These are phyloP conservation scores for Fonsecaea nubica DNA, from an alignment of 2,329 filamentous ascomycete genomes.

Conservation along the genomic window DNA sequence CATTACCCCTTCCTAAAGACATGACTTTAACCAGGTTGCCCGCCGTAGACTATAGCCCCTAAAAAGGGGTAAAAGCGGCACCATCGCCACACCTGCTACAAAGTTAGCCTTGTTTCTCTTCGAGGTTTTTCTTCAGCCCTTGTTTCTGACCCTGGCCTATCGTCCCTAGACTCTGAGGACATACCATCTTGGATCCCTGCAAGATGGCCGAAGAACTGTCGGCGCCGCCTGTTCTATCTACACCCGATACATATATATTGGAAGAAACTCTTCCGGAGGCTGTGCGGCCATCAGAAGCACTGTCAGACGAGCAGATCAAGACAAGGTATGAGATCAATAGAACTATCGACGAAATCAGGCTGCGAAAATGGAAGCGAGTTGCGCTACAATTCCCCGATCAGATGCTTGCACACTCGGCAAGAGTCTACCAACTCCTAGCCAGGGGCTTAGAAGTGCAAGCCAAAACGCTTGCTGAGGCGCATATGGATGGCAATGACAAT, in stretches of 20 bases:
- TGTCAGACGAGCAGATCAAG: constrained; percentile 72
- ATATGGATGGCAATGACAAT: background rate
- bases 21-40: background rate
- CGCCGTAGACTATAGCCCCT: background rate
- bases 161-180: background rate
- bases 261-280: constrained; percentile 56
- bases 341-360: constrained; percentile 77
- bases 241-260: constrained; percentile 67
- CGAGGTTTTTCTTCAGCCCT: constrained; percentile 1
- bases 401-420: constrained; percentile 85
- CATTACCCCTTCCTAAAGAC: background rate
- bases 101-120: background rate
- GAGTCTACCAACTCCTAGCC: constrained; percentile 73
- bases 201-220: constrained; percentile 42
- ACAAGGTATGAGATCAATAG: constrained; percentile 83
- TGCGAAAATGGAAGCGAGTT: constrained; percentile 74
- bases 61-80: background rate
- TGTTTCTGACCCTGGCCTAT: background rate
- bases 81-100: background rate
- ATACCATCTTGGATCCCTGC: constrained; percentile 3
- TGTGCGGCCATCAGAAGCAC: constrained; percentile 34
- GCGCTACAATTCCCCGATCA: constrained; percentile 95
- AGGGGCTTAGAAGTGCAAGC: constrained; percentile 53
- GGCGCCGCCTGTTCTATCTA: constrained; percentile 65
- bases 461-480: background rate